phyloP scores from a whole-genome alignment of 345 rosid genomes.

The Salix suchowensis region DNA sequence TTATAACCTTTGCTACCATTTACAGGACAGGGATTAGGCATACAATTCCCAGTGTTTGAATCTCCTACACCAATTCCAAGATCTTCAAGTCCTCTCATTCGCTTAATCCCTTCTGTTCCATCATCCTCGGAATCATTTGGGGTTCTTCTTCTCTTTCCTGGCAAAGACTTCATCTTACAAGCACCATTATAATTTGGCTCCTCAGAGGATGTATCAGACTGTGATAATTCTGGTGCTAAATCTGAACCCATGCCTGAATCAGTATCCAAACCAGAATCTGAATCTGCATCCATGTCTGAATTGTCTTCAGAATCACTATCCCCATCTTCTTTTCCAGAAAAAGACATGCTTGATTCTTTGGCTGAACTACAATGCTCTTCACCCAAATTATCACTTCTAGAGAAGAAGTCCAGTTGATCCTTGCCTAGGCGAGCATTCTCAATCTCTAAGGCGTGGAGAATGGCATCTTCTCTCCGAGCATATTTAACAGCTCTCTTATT shows the following conservation, averaged over 20 bases:
- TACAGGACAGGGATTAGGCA: constrained; percentile 46
- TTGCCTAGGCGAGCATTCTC: constrained; percentile 67
- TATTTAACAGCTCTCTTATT: constrained; percentile 70
- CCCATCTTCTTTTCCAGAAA: constrained; percentile 48
- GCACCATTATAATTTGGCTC: constrained; percentile 44
- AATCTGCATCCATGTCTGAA: constrained; percentile 12
- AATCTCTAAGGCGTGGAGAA: constrained; percentile 84
- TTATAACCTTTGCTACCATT: constrained; percentile 48
- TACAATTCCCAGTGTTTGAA: constrained; percentile 36
- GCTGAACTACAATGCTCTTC: constrained; percentile 36
- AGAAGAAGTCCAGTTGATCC: constrained; percentile 41
- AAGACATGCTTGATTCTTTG: constrained; percentile 47
- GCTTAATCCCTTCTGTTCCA: constrained; percentile 85
- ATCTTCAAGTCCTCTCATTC: constrained; percentile 98
- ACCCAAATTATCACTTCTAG: constrained; percentile 27
- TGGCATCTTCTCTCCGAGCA: constrained; percentile 94
- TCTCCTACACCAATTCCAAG: constrained; percentile 61
- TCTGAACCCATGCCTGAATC: constrained; percentile 2
- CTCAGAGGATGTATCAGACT: constrained; percentile 63
- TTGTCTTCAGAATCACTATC: constrained; percentile 38
- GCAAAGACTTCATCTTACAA: constrained; percentile 46
- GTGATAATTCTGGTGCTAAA: constrained; percentile 62
- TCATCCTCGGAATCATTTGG: constrained; percentile 98
- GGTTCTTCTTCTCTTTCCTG: constrained; percentile 72
- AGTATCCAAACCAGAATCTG: constrained; percentile 9